These are phyloP conservation scores for Cladophialophora carrionii DNA, from an alignment of 2,329 filamentous ascomycete species.

Conservation along the genomic window DNA sequence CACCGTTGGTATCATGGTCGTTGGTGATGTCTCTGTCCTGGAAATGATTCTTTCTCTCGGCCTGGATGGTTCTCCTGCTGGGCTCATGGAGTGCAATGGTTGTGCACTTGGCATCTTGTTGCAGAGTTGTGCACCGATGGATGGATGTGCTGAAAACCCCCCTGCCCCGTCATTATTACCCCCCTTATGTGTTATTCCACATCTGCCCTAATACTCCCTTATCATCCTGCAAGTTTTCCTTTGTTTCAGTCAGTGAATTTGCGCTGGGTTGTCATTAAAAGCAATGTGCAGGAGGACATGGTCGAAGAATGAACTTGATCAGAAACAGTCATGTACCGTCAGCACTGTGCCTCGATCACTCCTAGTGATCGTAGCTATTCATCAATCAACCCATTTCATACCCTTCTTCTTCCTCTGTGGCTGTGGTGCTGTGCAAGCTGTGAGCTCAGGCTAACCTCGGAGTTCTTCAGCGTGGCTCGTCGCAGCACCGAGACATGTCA, in stretches of 20 bases:
- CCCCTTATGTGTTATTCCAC: conserved; percentile 25
- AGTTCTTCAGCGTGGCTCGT: background rate
- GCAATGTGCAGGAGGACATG: conserved; percentile 13
- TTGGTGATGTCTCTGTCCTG: conserved; percentile 28
- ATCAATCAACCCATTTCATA: conserved; percentile 5
- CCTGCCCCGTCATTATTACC: background rate
- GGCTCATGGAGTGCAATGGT: conserved; percentile 13
- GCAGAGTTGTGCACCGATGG: conserved; percentile 22
- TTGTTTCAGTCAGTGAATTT: conserved; percentile 10
- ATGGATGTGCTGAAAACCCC: conserved; percentile 15
- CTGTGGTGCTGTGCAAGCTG: background rate
- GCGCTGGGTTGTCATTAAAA: conserved; percentile 11
- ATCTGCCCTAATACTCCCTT: conserved; percentile 22
- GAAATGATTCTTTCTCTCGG: conserved; percentile 28
- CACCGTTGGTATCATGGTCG: conserved; percentile 30
- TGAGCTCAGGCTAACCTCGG: background rate
- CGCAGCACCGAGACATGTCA: background rate
- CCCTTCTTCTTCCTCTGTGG: conserved; percentile 1
- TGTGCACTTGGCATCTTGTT: conserved; percentile 28
- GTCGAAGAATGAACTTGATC: conserved; percentile 9
- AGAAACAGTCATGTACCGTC: conserved; percentile 14
- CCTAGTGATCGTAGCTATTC: conserved; percentile 1
- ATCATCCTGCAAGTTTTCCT: conserved; percentile 22
- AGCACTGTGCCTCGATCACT: conserved; percentile 9
- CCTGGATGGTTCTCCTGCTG: conserved; percentile 28